A percentile compares a stretch with the other conserved stretches of the same genome.
Conservation (phyloP, 2,329 filamentous ascomycete genomes). For the Alternaria sp. region DNA sequence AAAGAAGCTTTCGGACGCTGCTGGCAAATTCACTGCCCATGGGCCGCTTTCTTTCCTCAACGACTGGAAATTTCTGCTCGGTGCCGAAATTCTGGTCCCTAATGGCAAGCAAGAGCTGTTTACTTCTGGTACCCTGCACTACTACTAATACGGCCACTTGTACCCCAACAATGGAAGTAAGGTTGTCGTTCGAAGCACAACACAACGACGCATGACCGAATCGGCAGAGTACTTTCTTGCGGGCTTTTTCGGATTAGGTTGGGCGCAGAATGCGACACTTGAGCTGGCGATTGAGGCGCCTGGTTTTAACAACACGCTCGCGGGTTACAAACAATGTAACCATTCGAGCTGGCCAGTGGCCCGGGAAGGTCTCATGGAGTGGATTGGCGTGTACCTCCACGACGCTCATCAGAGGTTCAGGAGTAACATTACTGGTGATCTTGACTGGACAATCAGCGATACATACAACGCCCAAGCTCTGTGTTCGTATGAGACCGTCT, state of each 20-base stretch:
- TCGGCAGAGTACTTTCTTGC: constrained; percentile 80
- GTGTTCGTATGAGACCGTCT: constrained; percentile 81
- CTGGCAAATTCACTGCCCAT: constrained; percentile 63
- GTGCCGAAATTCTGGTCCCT: constrained; percentile 75
- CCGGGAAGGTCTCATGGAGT: constrained; percentile 62
- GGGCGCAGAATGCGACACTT: constrained; percentile 75
- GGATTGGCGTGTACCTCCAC: constrained; percentile 70
- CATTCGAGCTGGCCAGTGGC: constrained; percentile 63
- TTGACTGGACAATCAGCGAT: constrained; percentile 49
- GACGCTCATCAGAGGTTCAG: constrained; percentile 70
- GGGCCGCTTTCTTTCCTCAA: constrained; percentile 72
- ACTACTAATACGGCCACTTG: constrained; percentile 74
- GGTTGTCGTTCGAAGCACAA: constrained; percentile 76
- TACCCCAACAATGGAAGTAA: constrained; percentile 74
- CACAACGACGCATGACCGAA: constrained; percentile 79
- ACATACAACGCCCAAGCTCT: constrained; percentile 72
- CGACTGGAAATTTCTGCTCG: constrained; percentile 73
- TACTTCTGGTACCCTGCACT: constrained; percentile 73
- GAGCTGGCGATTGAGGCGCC: constrained; percentile 72
- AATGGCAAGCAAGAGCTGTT: constrained; percentile 77
- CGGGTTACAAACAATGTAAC: constrained; percentile 71
- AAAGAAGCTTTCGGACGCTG: constrained; percentile 64
- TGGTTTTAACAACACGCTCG: constrained; percentile 74
- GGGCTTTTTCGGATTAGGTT: constrained; percentile 79
- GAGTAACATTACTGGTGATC: constrained; percentile 56